Base-by-base conservation (phyloP, 2,329 filamentous ascomycete species). In the Curvularia sp. region DNA sequence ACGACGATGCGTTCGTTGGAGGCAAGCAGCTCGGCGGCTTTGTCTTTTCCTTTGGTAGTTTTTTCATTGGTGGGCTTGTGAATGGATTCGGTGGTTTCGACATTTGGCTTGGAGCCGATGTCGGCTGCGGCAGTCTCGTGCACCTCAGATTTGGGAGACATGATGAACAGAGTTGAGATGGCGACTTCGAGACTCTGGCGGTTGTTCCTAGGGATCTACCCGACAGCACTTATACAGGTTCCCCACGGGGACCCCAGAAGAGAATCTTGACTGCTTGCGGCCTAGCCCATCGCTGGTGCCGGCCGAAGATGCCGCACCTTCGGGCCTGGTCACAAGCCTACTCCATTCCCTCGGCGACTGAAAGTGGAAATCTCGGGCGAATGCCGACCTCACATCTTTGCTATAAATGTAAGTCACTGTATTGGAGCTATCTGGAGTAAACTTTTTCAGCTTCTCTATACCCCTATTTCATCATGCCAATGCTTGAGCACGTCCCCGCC, bases 21-120 rank as follows among this genome's bases (percentile, higher is more conserved):
- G 24, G 80, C 79, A 39, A 86, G 74, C 42, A 86, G 74, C 53
- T 82, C 75, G 18, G 82, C 78, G 7, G 84, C 84, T 63, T 82
- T 82, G 71, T 85, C 82, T 38, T 76, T 74, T 31, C 70, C 62
- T 39, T 46, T 58, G 4, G 38, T 35, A 30, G 58, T 57, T 24
- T 52, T 54, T 0, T 41, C 47, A 4, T 33, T 22, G 2, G 39
- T 20, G 6, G 63, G 66, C 61, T 73, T 72, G 51, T 73, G 64
- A 43, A 73, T 63, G 3, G 66, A 66, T 44, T 75, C 71, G 30
- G 65, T 62, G 1, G 68, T 69, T 46, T 74, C 66, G 57, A 69
- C 53, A 20, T 68, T 51, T 46, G 63, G 55, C 33, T 75, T 75
- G 48, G 26, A 22, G 60, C 46, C 55, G 20, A 67, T 65, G 15